phyloP scores from a whole-genome alignment of 2,329 filamentous ascomycete species.

The Epichloe gansuensis region DNA sequence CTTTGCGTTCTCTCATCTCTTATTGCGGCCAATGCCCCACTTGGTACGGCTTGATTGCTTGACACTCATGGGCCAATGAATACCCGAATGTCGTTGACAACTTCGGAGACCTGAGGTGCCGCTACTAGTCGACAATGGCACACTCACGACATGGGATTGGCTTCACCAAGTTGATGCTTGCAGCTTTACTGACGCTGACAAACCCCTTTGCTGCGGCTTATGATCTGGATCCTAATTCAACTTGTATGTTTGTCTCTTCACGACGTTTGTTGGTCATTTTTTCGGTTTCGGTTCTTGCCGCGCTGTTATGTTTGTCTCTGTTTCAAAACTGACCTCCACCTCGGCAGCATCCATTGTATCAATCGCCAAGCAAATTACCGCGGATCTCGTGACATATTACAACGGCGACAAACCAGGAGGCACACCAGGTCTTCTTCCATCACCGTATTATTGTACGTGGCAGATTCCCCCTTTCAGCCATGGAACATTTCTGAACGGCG shows the following conservation, averaged over 20 bases:
- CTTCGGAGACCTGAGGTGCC: background rate
- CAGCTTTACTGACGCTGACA: conserved; percentile 1
- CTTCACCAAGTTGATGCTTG: background rate
- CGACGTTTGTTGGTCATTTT: too few species aligned
- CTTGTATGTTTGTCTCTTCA: conserved; percentile 15
- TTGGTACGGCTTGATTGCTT: background rate
- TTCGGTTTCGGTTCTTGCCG: background rate
- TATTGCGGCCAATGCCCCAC: background rate
- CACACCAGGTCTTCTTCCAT: conserved; percentile 38
- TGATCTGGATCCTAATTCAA: conserved; percentile 25
- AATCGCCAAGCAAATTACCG: conserved; percentile 37
- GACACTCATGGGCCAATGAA: background rate
- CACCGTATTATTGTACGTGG: conserved; percentile 42
- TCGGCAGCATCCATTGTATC: conserved; percentile 35
- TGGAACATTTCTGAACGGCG: background rate
- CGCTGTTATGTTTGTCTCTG: background rate
- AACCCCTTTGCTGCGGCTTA: conserved; percentile 20
- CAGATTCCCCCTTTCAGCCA: background rate
- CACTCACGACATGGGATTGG: background rate
- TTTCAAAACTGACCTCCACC: background rate
- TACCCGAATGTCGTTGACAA: background rate
- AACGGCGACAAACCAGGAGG: conserved; percentile 36
- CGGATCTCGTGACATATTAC: conserved; percentile 34
- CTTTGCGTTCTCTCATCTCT: background rate
- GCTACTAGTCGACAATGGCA: background rate